These are phyloP conservation scores for Trypanosoma grayi DNA, from an alignment of 208 protist species.

Conservation along the genomic window DNA sequence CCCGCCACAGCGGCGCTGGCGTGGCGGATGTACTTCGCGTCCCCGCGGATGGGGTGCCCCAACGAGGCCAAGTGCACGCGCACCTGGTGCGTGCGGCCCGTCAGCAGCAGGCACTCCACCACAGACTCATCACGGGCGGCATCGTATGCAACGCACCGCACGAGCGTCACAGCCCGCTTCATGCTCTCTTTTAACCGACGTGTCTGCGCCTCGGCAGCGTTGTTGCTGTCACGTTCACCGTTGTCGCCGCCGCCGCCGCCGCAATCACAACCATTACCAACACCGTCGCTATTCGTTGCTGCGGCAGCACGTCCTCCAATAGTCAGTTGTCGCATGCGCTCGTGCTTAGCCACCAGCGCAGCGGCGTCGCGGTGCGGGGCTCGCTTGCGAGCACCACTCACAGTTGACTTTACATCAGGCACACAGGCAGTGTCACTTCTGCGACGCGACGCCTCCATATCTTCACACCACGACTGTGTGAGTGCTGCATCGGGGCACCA, in stretches of 20 bases:
- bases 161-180: conserved; percentile 38
- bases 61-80: conserved; percentile 87
- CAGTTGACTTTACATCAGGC: neutral
- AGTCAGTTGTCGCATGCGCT: conserved; percentile 56
- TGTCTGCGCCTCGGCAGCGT: neutral
- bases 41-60: conserved; percentile 82
- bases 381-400: neutral
- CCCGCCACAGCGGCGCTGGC: neutral
- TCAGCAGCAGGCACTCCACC: conserved; percentile 73
- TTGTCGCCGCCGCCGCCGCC: neutral
- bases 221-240: neutral
- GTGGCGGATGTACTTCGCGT: conserved; percentile 69
- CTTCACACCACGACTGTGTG: conserved; percentile 19
- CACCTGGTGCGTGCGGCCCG: conserved; percentile 92
- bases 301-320: conserved; percentile 12
- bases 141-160: conserved; percentile 47
- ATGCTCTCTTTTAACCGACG: conserved; percentile 36
- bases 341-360: conserved; percentile 43
- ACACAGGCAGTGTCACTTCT: neutral
- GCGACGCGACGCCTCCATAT: conserved; percentile 2
- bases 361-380: neutral
- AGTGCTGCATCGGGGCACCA: conserved; percentile 44
- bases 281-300: neutral
- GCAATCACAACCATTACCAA: neutral
- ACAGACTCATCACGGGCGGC: conserved; percentile 40